Conservation (phyloP, 192 early-diverging fungal genomes). For the Mortierella claussenii region DNA sequence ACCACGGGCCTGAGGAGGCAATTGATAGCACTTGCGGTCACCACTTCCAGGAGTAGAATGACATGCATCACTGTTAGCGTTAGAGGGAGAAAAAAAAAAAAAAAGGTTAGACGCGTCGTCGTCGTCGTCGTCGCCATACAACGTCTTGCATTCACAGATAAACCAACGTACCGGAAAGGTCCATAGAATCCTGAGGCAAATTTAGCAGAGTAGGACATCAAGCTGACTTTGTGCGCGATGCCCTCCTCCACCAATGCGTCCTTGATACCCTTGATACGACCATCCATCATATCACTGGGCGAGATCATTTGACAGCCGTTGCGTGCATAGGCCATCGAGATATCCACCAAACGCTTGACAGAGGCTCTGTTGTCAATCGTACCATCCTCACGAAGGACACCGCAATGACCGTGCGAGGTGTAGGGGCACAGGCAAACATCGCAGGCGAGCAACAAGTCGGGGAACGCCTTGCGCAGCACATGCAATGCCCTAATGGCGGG, state of each 20-base stretch:
- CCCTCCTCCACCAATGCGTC: conserved; percentile 78
- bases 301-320: conserved; percentile 90
- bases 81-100: not conserved
- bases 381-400: conserved; percentile 79
- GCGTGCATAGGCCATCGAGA: conserved; percentile 87
- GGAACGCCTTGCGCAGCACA: conserved; percentile 80
- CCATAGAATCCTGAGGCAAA: conserved; percentile 97
- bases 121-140: no score
- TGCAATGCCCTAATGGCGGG: conserved; percentile 89
- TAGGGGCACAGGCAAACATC: conserved; percentile 98
- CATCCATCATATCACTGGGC: conserved; percentile 99
- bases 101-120: not conserved
- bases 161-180: conserved; percentile 82
- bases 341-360: conserved; percentile 83
- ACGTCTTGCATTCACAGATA: no score
- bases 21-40: conserved; percentile 94
- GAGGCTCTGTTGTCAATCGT: conserved; percentile 84
- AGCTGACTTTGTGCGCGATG: conserved; percentile 78
- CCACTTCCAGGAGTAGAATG: conserved; percentile 92
- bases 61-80: conserved; percentile 75
- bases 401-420: conserved; percentile 97
- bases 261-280: conserved; percentile 94
- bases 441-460: conserved; percentile 85
- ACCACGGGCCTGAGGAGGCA: conserved; percentile 89
- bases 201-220: conserved; percentile 98